These are phyloP conservation scores for Tolypocladium inflatum DNA, from an alignment of 2,329 filamentous ascomycete species.

Conservation along the genomic window DNA sequence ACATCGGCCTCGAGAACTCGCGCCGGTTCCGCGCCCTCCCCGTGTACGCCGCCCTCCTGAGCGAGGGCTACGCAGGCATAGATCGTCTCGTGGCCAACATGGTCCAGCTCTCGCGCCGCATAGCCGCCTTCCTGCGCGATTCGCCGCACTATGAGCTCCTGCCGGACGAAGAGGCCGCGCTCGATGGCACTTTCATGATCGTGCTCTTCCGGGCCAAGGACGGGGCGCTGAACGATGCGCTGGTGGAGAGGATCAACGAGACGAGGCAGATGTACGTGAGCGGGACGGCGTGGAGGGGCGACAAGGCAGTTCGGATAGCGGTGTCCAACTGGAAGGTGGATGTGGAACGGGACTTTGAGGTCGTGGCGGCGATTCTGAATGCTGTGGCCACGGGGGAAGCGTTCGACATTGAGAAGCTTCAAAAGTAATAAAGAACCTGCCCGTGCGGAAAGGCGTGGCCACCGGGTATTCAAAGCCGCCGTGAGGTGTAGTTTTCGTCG, in stretches of 20 bases:
- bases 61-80: constrained; percentile 64
- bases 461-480: neutral
- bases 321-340: constrained; percentile 79
- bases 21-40: constrained; percentile 85
- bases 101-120: constrained; percentile 56
- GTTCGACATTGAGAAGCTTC: constrained; percentile 13
- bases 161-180: constrained; percentile 33
- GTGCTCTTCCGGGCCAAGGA: constrained; percentile 71
- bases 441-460: neutral
- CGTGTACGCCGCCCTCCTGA: constrained; percentile 69
- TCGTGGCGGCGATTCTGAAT: constrained; percentile 56
- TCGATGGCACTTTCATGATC: constrained; percentile 49
- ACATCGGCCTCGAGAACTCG: constrained; percentile 85
- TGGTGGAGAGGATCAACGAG: constrained; percentile 67
- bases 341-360: constrained; percentile 51
- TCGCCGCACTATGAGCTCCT: constrained; percentile 59
- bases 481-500: neutral
- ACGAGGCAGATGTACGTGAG: constrained; percentile 72
- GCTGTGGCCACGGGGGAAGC: constrained; percentile 28
- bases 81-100: constrained; percentile 61
- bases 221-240: constrained; percentile 45
- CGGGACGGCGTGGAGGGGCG: constrained; percentile 67
- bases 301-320: constrained; percentile 70
- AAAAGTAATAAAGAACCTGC: neutral
- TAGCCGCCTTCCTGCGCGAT: constrained; percentile 54